These are phyloP conservation scores for Paramecium tetraurelia DNA, from an alignment of 73 alveolate genomes.

Conservation along the genomic window DNA sequence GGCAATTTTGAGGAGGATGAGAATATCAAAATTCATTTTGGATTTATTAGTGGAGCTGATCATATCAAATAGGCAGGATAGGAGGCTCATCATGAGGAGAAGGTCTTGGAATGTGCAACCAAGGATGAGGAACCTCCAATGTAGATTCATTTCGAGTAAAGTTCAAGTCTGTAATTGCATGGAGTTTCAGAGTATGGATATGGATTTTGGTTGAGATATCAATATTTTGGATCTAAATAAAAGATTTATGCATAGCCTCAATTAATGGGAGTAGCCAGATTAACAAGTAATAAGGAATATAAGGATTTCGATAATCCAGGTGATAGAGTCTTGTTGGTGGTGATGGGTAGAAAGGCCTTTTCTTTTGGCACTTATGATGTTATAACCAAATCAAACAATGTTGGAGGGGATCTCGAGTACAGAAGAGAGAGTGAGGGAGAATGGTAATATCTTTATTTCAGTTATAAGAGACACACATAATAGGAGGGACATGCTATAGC, in stretches of 20 bases:
- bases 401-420: neutral
- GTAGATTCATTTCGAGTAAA: neutral
- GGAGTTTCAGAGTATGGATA: slow-evolving; percentile 38
- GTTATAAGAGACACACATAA: slow-evolving; percentile 11
- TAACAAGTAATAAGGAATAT: neutral
- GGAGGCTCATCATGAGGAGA: slow-evolving; percentile 1
- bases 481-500: slow-evolving; percentile 24
- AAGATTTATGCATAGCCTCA: neutral
- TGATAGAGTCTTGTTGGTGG: slow-evolving; percentile 1
- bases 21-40: slow-evolving; percentile 13
- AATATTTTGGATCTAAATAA: neutral
- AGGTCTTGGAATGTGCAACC: neutral
- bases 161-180: neutral
- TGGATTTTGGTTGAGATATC: slow-evolving; percentile 31
- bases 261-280: neutral
- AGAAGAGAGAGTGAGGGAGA: slow-evolving; percentile 40
- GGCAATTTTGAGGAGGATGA: slow-evolving; percentile 48
- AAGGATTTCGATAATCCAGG: slow-evolving; percentile 16
- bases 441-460: neutral
- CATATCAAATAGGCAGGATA: slow-evolving; percentile 17
- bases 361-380: slow-evolving; percentile 5
- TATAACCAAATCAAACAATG: neutral
- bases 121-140: neutral
- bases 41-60: slow-evolving; percentile 25
- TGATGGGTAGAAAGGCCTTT: neutral